Percentiles rank a stretch among this genome's conserved stretches.
Evolutionary conservation across 1,139 yeast species (phyloP).

Genomic region (Pichia sp.): DNA sequence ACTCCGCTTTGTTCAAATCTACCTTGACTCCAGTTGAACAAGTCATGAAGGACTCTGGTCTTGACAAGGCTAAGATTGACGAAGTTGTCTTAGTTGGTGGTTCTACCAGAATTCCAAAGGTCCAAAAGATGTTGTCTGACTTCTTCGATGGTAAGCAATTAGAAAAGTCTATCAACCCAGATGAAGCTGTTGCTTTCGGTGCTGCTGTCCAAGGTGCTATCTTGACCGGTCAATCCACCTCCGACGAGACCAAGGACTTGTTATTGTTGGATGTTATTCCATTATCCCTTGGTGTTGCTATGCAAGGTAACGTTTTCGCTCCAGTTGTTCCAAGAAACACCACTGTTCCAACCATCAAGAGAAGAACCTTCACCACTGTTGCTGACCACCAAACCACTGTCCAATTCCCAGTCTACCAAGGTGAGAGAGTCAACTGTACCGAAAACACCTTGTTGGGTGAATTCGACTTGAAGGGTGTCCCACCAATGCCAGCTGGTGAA

Average conservation of each 20-base stretch:
- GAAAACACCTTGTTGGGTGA: constrained; percentile 98
- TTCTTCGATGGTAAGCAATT: constrained; percentile 85
- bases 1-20: constrained; percentile 76
- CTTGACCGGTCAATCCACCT: constrained; percentile 88
- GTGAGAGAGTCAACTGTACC: constrained; percentile 98
- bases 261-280: constrained; percentile 96
- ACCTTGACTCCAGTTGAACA: constrained; percentile 80
- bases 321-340: constrained; percentile 99
- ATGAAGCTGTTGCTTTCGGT: constrained; percentile 97
- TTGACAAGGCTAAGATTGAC: constrained; percentile 72
- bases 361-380: constrained; percentile 97
- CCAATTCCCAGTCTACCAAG: constrained; percentile 98
- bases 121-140: constrained; percentile 76
- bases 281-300: constrained; percentile 97
- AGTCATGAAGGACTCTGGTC: constrained; percentile 74
- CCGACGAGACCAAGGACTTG: constrained; percentile 81
- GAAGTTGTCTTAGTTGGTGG: constrained; percentile 88
- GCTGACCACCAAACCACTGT: constrained; percentile 99
- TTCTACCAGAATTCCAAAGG: constrained; percentile 88
- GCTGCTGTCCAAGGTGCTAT: constrained; percentile 98
- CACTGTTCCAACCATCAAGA: constrained; percentile 96
- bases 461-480: constrained; percentile 95
- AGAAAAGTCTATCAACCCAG: constrained; percentile 94
- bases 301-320: constrained; percentile 97
- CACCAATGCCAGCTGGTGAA: constrained; percentile 98